These are phyloP conservation scores for Sedum album DNA, from an alignment of 164 flowering plant genomes.

Conservation along the genomic window DNA sequence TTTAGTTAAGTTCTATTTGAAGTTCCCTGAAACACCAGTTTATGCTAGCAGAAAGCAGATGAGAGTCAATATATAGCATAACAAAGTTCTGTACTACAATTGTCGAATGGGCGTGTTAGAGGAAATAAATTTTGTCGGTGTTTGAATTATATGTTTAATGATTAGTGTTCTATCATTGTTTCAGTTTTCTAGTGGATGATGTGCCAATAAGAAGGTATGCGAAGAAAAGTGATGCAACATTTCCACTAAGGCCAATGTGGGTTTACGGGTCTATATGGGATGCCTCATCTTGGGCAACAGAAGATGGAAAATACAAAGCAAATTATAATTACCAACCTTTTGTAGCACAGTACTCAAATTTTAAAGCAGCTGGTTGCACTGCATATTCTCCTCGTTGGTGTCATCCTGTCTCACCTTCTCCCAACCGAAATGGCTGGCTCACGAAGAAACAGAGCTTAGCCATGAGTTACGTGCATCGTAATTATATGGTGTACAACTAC, in stretches of 20 bases:
- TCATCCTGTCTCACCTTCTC: constrained; percentile 67
- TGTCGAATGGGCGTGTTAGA: no score
- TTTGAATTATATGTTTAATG: not conserved
- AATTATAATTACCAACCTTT: constrained; percentile 87
- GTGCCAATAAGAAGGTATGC: constrained; percentile 70
- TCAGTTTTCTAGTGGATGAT: constrained; percentile 76
- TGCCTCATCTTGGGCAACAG: constrained; percentile 85
- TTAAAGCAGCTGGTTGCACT: constrained; percentile 75
- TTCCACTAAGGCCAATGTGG: constrained; percentile 79
- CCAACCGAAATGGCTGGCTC: constrained; percentile 54
- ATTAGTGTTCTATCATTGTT: not conserved
- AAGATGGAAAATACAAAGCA: constrained; percentile 87
- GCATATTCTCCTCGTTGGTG: constrained; percentile 63
- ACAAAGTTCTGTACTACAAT: no score
- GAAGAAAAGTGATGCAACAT: constrained; percentile 49
- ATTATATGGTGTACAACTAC: constrained; percentile 70
- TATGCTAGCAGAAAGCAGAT: no score
- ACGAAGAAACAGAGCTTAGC: constrained; percentile 40
- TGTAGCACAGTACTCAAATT: constrained; percentile 55
- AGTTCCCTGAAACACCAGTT: no score
- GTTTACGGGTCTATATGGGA: constrained; percentile 82
- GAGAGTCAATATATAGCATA: no score
- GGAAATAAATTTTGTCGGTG: constrained; percentile 19
- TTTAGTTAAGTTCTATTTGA: no score
- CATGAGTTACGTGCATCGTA: constrained; percentile 69